phyloP scores from a whole-genome alignment of 2,329 filamentous ascomycete species.

The Scytalidium sp. region DNA sequence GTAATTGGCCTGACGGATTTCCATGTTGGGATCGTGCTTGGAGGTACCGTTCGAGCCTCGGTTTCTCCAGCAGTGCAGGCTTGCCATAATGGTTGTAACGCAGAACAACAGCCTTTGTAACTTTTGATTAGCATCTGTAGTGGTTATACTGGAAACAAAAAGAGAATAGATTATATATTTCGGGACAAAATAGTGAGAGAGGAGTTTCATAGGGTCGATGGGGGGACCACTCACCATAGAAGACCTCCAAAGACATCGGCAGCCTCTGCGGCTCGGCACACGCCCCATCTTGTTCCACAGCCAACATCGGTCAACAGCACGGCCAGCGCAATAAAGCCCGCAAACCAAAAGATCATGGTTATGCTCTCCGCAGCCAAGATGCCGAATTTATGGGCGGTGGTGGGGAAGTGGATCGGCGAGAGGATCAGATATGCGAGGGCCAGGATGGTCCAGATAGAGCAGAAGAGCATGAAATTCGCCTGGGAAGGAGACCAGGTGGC shows the following conservation, averaged over 20 bases:
- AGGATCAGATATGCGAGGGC: constrained; percentile 68
- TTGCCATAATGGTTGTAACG: constrained; percentile 45
- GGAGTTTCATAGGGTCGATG: too few species aligned
- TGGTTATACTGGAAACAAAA: not conserved
- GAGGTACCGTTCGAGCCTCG: constrained; percentile 11
- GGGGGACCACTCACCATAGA: constrained; percentile 36
- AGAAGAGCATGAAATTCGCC: constrained; percentile 79
- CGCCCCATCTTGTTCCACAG: constrained; percentile 42
- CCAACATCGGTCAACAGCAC: constrained; percentile 56
- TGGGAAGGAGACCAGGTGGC: constrained; percentile 44
- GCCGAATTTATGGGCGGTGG: constrained; percentile 59
- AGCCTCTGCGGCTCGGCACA: constrained; percentile 27
- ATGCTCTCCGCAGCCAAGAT: constrained; percentile 67
- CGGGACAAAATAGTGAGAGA: constrained; percentile 3
- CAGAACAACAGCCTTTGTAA: constrained; percentile 45
- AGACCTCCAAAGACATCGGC: constrained; percentile 44
- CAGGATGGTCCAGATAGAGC: constrained; percentile 71
- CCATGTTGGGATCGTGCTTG: constrained; percentile 17
- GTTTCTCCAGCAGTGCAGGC: constrained; percentile 42
- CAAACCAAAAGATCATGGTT: constrained; percentile 88
- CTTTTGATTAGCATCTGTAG: not conserved
- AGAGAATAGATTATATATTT: too few species aligned
- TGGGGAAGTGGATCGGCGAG: constrained; percentile 59
- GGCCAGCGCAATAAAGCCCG: constrained; percentile 75
- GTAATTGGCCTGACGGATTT: constrained; percentile 8